Conservation (phyloP, 192 early-diverging fungal genomes). For the Powellomyces hirtus region DNA sequence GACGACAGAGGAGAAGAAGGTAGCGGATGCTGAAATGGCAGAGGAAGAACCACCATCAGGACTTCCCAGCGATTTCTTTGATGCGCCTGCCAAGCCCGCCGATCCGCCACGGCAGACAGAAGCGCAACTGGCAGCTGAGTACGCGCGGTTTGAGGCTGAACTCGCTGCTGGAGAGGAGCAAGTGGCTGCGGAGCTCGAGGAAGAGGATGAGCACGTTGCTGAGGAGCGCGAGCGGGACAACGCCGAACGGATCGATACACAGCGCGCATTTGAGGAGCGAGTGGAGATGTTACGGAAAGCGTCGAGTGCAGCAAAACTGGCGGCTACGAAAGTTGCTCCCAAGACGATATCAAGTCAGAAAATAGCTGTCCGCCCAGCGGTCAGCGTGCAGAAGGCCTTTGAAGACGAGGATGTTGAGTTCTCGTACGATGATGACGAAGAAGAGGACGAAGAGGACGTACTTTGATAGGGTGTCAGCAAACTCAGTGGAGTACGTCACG, state of each 20-base stretch:
- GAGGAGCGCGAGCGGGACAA: neutral
- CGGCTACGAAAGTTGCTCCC: neutral
- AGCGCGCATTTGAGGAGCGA: neutral
- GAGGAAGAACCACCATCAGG: neutral
- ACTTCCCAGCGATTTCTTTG: neutral
- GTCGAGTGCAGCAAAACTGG: neutral
- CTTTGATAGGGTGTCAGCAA: no score
- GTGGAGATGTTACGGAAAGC: neutral
- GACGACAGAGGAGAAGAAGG: neutral
- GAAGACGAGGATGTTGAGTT: neutral
- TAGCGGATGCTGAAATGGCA: neutral
- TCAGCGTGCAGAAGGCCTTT: neutral
- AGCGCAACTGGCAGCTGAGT: neutral
- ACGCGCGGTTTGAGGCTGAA: neutral
- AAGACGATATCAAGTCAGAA: neutral
- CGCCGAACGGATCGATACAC: neutral
- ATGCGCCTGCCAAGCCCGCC: neutral
- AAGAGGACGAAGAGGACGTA: neutral
- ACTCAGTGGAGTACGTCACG: no score
- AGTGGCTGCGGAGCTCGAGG: neutral
- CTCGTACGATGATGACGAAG: neutral
- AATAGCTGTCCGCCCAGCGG: neutral
- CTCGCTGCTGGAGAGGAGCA: neutral
- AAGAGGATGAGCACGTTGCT: neutral
- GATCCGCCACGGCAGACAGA: neutral